Base-by-base conservation (phyloP, 345 rosid genomes). In the Iberis pinnata region DNA sequence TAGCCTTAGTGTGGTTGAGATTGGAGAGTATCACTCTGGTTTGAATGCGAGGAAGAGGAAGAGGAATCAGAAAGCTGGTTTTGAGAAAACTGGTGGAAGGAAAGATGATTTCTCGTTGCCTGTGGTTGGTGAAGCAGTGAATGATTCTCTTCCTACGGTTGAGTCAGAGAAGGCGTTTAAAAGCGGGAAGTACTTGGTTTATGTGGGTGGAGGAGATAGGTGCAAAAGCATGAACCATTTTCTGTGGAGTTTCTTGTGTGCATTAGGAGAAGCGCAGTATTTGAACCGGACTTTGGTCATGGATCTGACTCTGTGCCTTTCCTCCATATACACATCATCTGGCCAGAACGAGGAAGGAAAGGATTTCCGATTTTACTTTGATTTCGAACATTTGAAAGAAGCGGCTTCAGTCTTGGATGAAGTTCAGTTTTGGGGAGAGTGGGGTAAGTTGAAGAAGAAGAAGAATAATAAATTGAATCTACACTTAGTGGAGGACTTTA, bases 181-280 rank as follows among this genome's bases (percentile, higher is more conserved):
- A 9, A 67, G 4, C 10, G 84, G 86, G 0, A 88, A 71, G 74
- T 88, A 88, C 71, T 69, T 85, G 78, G 64, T 88, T 57, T 88
- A 92, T 49, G 62, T 22, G 13, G 95, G 88, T 14, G 90, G 95
- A 15, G 94, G 94, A 17, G 98, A 88, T 49, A 75, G 88, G 74
- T 92, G 94, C 69, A 85, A 92, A 81, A 85, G 80, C 70, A 88
- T 92, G 95, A 92, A 88, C 65, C 97, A 92, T 74, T 92, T 70
- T 50, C 67, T 88, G 53, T 92, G 97, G 98, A 88, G 96, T 61
- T 88, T 85, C 79, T 77, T 92, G 72, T 88, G 94, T 78, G 89
- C 98, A 25, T 62, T 83, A 20, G 98, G 95, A 18, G 98, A 92
- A 75, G 98, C 96, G 1, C 93, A 80, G 72, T 88, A 85, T 75